phyloP scores from a whole-genome alignment of 306 rosid genomes.

The Castanopsis chinensis region DNA sequence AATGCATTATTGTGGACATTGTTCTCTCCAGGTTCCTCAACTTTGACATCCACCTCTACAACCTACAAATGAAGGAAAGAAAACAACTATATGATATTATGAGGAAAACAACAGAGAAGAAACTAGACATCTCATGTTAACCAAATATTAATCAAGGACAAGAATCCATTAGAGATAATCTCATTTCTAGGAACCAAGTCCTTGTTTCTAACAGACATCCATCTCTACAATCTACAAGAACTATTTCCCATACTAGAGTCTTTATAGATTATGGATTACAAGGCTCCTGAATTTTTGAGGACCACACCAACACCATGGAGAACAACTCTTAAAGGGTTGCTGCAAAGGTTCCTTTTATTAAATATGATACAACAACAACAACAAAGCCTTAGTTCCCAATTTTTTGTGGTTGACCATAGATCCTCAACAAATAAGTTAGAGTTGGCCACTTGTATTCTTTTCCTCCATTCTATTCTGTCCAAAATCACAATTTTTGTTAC shows the following conservation, averaged over 20 bases:
- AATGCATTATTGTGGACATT: slow-evolving; percentile 76
- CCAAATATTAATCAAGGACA: not conserved
- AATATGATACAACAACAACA: too few species aligned
- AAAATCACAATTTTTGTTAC: too few species aligned
- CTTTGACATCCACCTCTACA: slow-evolving; percentile 75
- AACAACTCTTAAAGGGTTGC: not conserved
- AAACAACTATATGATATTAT: not conserved
- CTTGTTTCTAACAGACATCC: slow-evolving; percentile 26
- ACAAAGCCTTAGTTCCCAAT: too few species aligned
- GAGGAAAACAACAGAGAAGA: slow-evolving; percentile 1
- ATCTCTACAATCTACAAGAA: slow-evolving; percentile 61
- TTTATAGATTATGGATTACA: not conserved
- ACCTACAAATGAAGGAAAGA: slow-evolving; percentile 43
- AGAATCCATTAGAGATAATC: not conserved
- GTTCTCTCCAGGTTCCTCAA: slow-evolving; percentile 76
- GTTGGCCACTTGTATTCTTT: too few species aligned
- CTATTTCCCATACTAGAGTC: not conserved
- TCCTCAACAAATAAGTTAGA: too few species aligned
- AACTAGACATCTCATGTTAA: not conserved
- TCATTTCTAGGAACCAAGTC: not conserved
- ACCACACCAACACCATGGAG: not conserved
- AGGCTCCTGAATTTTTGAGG: not conserved
- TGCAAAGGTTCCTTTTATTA: not conserved
- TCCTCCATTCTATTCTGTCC: too few species aligned
- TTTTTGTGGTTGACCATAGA: too few species aligned